Conservation (phyloP, 1,284 basidiomycete genomes). For the Cryptococcus maquisensis region DNA sequence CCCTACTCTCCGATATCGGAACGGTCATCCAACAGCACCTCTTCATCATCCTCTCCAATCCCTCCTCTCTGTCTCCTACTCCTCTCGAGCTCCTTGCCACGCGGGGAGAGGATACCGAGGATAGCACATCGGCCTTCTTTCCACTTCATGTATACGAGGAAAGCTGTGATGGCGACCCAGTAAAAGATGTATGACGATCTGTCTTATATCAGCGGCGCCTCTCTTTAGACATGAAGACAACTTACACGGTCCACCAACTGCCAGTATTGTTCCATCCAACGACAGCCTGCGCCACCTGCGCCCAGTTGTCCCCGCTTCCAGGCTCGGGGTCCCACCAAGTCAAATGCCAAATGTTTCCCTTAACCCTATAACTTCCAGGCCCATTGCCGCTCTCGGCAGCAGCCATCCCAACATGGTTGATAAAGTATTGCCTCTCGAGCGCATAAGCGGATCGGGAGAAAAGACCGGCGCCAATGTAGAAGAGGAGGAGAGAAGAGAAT, state of each 20-base stretch:
- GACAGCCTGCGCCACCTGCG: constrained; percentile 23
- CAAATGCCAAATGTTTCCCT: constrained; percentile 78
- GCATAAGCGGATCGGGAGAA: constrained; percentile 67
- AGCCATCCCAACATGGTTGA: constrained; percentile 61
- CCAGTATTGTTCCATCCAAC: constrained; percentile 45
- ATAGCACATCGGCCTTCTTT: constrained; percentile 45
- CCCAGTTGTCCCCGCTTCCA: constrained; percentile 52
- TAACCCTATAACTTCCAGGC: constrained; percentile 72
- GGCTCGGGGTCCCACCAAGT: constrained; percentile 68
- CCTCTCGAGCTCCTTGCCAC: constrained; percentile 24
- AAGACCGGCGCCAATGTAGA: constrained; percentile 82
- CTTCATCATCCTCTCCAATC: constrained; percentile 13
- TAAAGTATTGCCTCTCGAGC: constrained; percentile 65
- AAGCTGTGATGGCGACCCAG: constrained; percentile 63
- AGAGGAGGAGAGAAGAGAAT: constrained; percentile 74
- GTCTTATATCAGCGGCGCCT: not conserved
- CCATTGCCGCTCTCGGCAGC: constrained; percentile 74
- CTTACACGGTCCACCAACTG: constrained; percentile 61
- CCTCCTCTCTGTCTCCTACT: constrained; percentile 9
- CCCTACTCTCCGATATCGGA: constrained; percentile 9
- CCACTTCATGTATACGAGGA: constrained; percentile 63
- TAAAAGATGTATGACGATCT: constrained; percentile 61
- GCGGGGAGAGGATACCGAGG: constrained; percentile 24
- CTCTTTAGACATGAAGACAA: not conserved
- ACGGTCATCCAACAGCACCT: constrained; percentile 14